A percentile compares a stretch with the other conserved stretches of the same genome.
phyloP scores from a whole-genome alignment of 1,284 basidiomycete genomes.

The Rhodotorula sp. region DNA sequence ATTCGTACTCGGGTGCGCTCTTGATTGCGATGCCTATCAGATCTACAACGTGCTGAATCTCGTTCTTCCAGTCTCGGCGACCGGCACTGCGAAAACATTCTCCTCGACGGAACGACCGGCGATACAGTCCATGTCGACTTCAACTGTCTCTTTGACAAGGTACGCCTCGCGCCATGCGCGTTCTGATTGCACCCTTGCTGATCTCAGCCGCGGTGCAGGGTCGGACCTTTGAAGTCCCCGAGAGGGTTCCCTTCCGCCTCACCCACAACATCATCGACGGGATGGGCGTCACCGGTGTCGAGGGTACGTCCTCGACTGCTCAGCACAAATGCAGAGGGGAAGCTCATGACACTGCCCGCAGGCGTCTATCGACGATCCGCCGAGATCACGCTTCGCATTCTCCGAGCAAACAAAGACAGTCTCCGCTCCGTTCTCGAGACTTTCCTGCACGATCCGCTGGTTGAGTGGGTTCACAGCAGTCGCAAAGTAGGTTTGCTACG shows the following conservation, averaged over 20 bases:
- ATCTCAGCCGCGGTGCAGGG: conserved; percentile 57
- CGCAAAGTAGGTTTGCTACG: not conserved
- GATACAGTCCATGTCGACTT: conserved; percentile 97
- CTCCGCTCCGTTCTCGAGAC: conserved; percentile 96
- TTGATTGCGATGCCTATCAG: too few relatives aligned
- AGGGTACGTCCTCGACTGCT: conserved; percentile 59
- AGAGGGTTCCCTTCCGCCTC: conserved; percentile 91
- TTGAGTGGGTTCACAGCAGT: conserved; percentile 67
- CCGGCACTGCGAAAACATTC: conserved; percentile 94
- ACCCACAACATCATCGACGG: conserved; percentile 94
- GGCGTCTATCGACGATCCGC: conserved; percentile 90
- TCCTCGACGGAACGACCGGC: conserved; percentile 84
- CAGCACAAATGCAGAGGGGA: not conserved
- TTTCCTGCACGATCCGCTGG: conserved; percentile 95
- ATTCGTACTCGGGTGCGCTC: conserved; percentile 82
- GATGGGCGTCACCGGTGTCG: conserved; percentile 88
- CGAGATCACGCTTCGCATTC: conserved; percentile 83
- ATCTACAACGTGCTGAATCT: too few relatives aligned
- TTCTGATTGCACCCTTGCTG: not conserved
- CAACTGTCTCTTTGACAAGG: conserved; percentile 95
- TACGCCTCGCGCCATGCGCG: not conserved
- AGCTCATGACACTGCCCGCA: conserved; percentile 45
- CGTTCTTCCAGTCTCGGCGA: conserved; percentile 76
- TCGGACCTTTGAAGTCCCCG: conserved; percentile 82
- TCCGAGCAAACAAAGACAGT: conserved; percentile 88